Percentiles rank a stretch among this genome's conserved stretches.
These are phyloP conservation scores for Ambrosiella cleistominuta DNA, from an alignment of 2,329 filamentous ascomycete species.

Conservation along the genomic window DNA sequence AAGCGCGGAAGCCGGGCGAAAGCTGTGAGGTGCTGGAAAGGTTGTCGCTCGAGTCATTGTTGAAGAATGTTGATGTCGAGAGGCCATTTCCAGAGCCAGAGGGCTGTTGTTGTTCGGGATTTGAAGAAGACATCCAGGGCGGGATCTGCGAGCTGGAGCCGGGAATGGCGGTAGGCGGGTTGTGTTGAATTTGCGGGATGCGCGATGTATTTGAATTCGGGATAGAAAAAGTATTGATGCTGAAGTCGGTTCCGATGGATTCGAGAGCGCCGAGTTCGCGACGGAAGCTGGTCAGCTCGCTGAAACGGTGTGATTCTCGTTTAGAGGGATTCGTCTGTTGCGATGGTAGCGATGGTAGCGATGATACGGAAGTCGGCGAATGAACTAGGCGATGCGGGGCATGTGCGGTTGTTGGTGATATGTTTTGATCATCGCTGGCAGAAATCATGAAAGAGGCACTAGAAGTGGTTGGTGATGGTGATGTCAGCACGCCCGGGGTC, in stretches of 20 bases:
- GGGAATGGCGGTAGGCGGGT: constrained; percentile 38
- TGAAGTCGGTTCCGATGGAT: constrained; percentile 27
- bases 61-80: constrained; percentile 46
- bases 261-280: constrained; percentile 55
- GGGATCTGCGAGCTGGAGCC: constrained; percentile 35
- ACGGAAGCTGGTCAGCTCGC: constrained; percentile 51
- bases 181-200: constrained; percentile 41
- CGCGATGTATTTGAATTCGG: constrained; percentile 16
- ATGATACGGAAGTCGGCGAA: constrained; percentile 18
- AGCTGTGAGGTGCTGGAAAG: constrained; percentile 44
- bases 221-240: neutral
- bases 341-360: neutral
- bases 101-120: constrained; percentile 5
- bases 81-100: constrained; percentile 18
- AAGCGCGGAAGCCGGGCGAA: constrained; percentile 47
- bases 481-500: too few relatives aligned
- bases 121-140: constrained; percentile 36
- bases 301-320: constrained; percentile 38
- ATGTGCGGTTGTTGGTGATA: constrained; percentile 31
- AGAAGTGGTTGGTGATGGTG: constrained; percentile 21
- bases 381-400: constrained; percentile 27
- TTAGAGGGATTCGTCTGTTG: neutral
- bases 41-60: constrained; percentile 56
- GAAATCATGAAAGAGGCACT: constrained; percentile 20
- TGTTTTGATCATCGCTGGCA: constrained; percentile 25